phyloP scores from a whole-genome alignment of 2,329 filamentous ascomycete species.

The Diplocarpon mali region DNA sequence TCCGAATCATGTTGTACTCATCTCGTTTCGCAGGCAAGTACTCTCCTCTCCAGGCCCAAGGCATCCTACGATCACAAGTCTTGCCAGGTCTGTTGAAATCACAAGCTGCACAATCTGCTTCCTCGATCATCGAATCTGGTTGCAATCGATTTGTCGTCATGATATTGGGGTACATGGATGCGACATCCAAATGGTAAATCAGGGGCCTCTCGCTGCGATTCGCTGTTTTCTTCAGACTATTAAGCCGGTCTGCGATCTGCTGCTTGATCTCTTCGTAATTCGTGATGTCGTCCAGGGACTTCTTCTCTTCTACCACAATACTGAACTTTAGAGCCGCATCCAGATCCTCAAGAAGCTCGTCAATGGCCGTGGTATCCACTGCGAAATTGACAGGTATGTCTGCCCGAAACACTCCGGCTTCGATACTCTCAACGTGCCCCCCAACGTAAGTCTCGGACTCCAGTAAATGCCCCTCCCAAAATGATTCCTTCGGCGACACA shows the following conservation, averaged over 20 bases:
- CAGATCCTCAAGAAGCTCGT: conserved; percentile 76
- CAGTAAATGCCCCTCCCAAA: conserved; percentile 92
- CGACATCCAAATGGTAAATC: conserved; percentile 97
- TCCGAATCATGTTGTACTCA: conserved; percentile 98
- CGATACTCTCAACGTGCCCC: conserved; percentile 97
- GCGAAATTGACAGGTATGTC: conserved; percentile 94
- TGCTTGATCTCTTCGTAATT: conserved; percentile 79
- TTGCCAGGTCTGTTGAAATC: conserved; percentile 98
- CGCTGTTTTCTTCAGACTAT: conserved; percentile 67
- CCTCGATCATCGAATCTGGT: conserved; percentile 97
- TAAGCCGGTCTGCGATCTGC: conserved; percentile 64
- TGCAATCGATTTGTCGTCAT: conserved; percentile 99
- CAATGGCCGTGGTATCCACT: conserved; percentile 78
- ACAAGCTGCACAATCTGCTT: conserved; percentile 91
- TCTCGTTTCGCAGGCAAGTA: conserved; percentile 92
- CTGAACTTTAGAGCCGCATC: conserved; percentile 86
- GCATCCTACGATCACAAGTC: conserved; percentile 86
- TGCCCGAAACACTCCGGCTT: conserved; percentile 90
- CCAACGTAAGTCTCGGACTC: conserved; percentile 98
- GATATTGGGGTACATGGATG: conserved; percentile 99
- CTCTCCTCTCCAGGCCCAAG: conserved; percentile 97
- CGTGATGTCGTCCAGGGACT: conserved; percentile 64
- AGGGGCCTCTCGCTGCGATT: conserved; percentile 76
- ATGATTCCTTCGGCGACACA: conserved; percentile 77
- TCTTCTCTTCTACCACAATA: conserved; percentile 74